phyloP scores from a whole-genome alignment of 495 filamentous ascomycete genomes.

The Lophium mytilinum region DNA sequence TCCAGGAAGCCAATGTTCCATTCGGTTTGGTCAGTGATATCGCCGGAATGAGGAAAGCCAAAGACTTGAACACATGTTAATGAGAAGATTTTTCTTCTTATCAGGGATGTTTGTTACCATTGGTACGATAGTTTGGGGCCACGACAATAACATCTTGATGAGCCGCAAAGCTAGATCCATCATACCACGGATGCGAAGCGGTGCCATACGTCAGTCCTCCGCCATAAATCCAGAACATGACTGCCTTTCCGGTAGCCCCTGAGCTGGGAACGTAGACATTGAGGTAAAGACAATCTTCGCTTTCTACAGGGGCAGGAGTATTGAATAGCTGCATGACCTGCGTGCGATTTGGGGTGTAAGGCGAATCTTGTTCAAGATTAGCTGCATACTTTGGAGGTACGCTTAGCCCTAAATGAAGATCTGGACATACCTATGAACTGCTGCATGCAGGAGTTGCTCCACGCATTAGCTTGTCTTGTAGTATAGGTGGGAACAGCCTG shows the following conservation, averaged over 20 bases:
- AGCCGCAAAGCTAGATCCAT: conserved; percentile 2
- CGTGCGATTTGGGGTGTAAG: conserved; percentile 5
- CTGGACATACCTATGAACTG: conserved; percentile 27
- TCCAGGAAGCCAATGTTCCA: neutral
- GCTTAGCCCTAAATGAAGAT: too few species aligned
- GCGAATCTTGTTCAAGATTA: too few species aligned
- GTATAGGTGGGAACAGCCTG: conserved; percentile 15
- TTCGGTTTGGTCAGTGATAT: neutral
- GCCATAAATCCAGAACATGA: conserved; percentile 22
- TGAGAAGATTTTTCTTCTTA: neutral
- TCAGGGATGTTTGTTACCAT: neutral
- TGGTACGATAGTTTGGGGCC: conserved; percentile 24
- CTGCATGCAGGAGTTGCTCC: conserved; percentile 35
- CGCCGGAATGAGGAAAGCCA: neutral
- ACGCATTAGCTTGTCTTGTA: conserved; percentile 26
- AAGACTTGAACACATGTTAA: neutral
- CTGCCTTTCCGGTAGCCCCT: conserved; percentile 12
- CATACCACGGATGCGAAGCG: neutral
- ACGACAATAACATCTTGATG: conserved; percentile 6
- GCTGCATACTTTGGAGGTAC: too few species aligned
- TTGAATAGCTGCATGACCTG: conserved; percentile 32
- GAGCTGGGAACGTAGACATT: conserved; percentile 31
- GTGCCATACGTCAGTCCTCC: conserved; percentile 20
- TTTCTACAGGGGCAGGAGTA: conserved; percentile 27
- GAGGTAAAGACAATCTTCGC: conserved; percentile 36